Conservation (phyloP, 371 early-diverging fungal genomes). For the Dinochytrium kinnereticum region DNA sequence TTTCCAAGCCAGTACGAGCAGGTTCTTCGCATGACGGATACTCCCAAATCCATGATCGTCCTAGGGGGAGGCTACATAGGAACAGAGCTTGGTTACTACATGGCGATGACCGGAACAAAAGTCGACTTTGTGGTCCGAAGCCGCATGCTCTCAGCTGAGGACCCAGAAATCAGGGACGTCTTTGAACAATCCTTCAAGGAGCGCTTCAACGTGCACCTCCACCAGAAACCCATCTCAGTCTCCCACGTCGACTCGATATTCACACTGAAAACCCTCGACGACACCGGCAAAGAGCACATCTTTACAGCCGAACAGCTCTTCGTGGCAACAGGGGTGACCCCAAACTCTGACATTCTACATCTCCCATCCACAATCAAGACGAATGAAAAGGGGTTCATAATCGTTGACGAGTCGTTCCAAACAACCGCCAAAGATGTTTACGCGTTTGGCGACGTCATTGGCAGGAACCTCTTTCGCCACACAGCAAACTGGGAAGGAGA, state of each 20-base stretch:
- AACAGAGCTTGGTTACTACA: constrained; percentile 41
- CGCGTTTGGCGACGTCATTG: constrained; percentile 41
- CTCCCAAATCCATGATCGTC: constrained; percentile 41
- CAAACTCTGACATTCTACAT: constrained; percentile 26
- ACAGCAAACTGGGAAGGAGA: constrained; percentile 43
- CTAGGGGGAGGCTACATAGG: constrained; percentile 51
- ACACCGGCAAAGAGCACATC: background rate
- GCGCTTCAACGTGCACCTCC: constrained; percentile 27
- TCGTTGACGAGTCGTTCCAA: constrained; percentile 31
- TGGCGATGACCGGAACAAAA: constrained; percentile 32
- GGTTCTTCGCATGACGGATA: constrained; percentile 24
- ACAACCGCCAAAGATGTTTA: constrained; percentile 31
- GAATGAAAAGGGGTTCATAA: constrained; percentile 26
- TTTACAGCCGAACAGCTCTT: constrained; percentile 30
- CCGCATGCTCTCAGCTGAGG: constrained; percentile 36
- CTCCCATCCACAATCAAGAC: constrained; percentile 18
- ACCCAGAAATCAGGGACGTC: constrained; percentile 31
- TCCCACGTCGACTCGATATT: constrained; percentile 13
- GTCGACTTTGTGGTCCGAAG: constrained; percentile 39
- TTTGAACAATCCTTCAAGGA: constrained; percentile 30
- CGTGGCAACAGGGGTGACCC: constrained; percentile 39
- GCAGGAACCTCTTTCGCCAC: constrained; percentile 41
- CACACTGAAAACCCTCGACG: constrained; percentile 3
- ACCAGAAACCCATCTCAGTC: constrained; percentile 11
- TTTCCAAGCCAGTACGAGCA: constrained; percentile 37